A percentile compares a stretch with the other conserved stretches of the same genome.
Evolutionary conservation across 2,329 filamentous ascomycete species (phyloP).

Genomic region (Aspergillus neoniger): DNA sequence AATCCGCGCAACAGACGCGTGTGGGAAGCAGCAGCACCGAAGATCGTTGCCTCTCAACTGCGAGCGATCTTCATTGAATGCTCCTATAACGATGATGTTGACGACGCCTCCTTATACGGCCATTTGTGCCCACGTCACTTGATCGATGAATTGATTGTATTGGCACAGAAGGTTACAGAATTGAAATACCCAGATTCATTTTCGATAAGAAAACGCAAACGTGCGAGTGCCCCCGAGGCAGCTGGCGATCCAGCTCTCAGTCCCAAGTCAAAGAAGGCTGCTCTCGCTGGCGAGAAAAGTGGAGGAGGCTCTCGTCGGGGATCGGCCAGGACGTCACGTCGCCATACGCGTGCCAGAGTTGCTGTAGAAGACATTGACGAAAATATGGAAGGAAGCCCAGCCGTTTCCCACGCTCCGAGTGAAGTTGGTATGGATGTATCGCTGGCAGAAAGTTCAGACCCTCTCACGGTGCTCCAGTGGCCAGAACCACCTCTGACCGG

Average conservation of each 20-base stretch:
- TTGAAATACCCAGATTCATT: slow-evolving; percentile 42
- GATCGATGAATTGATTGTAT: slow-evolving; percentile 70
- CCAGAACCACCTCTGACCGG: slow-evolving; percentile 61
- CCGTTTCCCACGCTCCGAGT: slow-evolving; percentile 1
- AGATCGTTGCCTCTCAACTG: slow-evolving; percentile 71
- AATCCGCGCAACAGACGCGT: slow-evolving; percentile 78
- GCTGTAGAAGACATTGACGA: background rate
- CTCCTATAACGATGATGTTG: slow-evolving; percentile 80
- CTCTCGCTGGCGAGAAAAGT: background rate
- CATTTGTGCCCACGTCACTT: slow-evolving; percentile 84
- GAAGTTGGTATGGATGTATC: slow-evolving; percentile 10
- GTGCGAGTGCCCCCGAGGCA: slow-evolving; percentile 19
- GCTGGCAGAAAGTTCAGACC: slow-evolving; percentile 16
- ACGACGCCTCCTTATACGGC: slow-evolving; percentile 78
- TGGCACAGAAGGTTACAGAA: slow-evolving; percentile 71
- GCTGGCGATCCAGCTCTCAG: slow-evolving; percentile 27
- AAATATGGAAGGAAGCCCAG: background rate
- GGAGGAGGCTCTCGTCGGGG: slow-evolving; percentile 1
- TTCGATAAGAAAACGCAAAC: slow-evolving; percentile 48
- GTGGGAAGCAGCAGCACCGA: slow-evolving; percentile 86
- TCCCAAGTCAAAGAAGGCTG: slow-evolving; percentile 27
- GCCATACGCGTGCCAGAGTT: slow-evolving; percentile 4
- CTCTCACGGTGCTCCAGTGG: slow-evolving; percentile 11
- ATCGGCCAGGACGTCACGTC: slow-evolving; percentile 8
- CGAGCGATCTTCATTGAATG: slow-evolving; percentile 92